phyloP scores from a whole-genome alignment of 2,329 filamentous ascomycete species.

The Rhynchosporium secalis region DNA sequence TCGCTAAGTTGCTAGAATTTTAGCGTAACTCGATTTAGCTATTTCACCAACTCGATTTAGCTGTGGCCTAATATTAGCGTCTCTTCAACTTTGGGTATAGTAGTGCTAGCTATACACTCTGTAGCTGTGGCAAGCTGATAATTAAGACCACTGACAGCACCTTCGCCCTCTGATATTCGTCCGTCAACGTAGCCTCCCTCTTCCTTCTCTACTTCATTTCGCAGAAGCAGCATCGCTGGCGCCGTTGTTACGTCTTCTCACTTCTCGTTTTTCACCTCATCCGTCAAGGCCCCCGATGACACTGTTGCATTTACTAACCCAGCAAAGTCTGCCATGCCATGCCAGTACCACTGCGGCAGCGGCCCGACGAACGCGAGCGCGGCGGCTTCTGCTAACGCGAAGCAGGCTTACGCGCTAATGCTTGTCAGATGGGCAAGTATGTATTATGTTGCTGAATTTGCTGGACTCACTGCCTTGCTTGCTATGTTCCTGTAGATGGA shows the following conservation, averaged over 20 bases:
- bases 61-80: too few relatives aligned
- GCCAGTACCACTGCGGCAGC: conserved; percentile 12
- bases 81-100: neutral
- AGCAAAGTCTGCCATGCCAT: conserved; percentile 17
- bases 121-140: neutral
- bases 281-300: conserved; percentile 11
- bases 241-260: neutral
- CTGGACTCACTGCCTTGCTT: conserved; percentile 16
- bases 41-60: too few relatives aligned
- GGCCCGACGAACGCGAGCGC: neutral
- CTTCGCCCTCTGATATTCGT: neutral
- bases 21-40: too few relatives aligned
- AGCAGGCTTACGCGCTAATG: conserved; percentile 19
- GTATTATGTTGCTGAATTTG: conserved; percentile 23
- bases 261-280: neutral
- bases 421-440: conserved; percentile 20
- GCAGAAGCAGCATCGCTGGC: neutral
- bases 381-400: conserved; percentile 18
- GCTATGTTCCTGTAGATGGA: conserved; percentile 21
- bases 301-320: conserved; percentile 4
- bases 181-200: neutral
- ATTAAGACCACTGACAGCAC: conserved; percentile 9
- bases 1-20: too few relatives aligned
- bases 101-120: neutral
- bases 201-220: neutral